phyloP scores from a whole-genome alignment of 2,329 filamentous ascomycete species.

The Xylaria sp. region DNA sequence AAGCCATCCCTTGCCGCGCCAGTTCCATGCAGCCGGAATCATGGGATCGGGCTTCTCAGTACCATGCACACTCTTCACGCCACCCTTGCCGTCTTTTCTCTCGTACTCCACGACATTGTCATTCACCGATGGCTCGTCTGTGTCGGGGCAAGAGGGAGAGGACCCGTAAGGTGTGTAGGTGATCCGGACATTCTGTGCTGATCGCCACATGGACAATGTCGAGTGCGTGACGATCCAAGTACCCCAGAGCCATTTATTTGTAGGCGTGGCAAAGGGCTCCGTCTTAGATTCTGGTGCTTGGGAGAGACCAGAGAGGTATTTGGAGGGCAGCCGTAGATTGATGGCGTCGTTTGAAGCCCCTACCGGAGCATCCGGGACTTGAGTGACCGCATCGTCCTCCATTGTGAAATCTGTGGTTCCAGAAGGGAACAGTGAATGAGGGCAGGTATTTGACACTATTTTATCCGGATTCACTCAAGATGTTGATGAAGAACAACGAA shows the following conservation, averaged over 20 bases:
- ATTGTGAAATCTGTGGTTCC: constrained; percentile 6
- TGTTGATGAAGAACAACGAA: too few relatives aligned
- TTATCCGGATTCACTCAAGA: too few relatives aligned
- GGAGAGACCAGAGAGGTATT: constrained; percentile 36
- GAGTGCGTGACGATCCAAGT: constrained; percentile 73
- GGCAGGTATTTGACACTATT: too few relatives aligned
- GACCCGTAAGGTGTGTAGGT: constrained; percentile 51
- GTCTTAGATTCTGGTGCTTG: constrained; percentile 24
- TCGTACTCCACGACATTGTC: constrained; percentile 66
- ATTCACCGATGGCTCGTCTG: constrained; percentile 41
- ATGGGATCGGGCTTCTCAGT: constrained; percentile 48
- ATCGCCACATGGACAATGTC: constrained; percentile 74
- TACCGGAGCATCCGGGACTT: constrained; percentile 1
- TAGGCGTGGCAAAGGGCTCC: constrained; percentile 39
- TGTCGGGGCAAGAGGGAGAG: constrained; percentile 18
- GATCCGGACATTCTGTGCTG: constrained; percentile 73
- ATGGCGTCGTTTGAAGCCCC: constrained; percentile 24
- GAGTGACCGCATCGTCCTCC: constrained; percentile 16
- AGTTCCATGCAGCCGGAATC: constrained; percentile 55
- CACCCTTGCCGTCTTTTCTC: constrained; percentile 36
- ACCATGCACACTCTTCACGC: constrained; percentile 59
- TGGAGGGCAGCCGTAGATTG: constrained; percentile 44
- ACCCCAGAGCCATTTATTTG: constrained; percentile 55
- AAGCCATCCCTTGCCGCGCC: constrained; percentile 72
- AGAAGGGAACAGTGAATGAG: neutral